phyloP scores from a whole-genome alignment of 2,329 filamentous ascomycete species.

The Neocatenulostroma microsporum region DNA sequence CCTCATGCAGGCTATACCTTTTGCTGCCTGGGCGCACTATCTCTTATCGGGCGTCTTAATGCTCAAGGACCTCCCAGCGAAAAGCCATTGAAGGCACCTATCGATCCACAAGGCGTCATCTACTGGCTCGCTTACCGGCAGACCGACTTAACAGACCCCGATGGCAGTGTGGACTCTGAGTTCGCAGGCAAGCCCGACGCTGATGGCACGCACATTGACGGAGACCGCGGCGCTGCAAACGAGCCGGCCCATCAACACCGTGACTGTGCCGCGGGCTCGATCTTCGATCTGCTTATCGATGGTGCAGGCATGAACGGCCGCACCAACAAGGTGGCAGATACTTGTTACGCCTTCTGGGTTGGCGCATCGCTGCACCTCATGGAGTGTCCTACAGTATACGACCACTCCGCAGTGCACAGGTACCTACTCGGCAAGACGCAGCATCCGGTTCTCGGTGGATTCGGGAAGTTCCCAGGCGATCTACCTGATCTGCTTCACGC shows the following conservation, averaged over 20 bases:
- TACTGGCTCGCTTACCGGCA: conserved; percentile 43
- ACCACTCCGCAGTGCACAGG: conserved; percentile 36
- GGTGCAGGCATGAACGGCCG: conserved; percentile 75
- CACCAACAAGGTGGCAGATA: conserved; percentile 85
- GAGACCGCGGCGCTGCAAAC: background rate
- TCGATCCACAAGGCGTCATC: conserved; percentile 32
- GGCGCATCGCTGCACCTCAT: conserved; percentile 48
- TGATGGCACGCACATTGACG: background rate
- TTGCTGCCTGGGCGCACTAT: conserved; percentile 72
- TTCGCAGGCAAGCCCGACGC: conserved; percentile 5
- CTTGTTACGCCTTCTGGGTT: conserved; percentile 95
- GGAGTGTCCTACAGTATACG: conserved; percentile 14
- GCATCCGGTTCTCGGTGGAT: conserved; percentile 57
- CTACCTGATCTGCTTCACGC: conserved; percentile 71
- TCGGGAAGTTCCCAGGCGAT: conserved; percentile 40
- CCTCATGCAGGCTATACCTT: conserved; percentile 88
- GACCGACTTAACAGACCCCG: conserved; percentile 33
- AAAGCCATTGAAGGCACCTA: conserved; percentile 6
- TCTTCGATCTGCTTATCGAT: conserved; percentile 7
- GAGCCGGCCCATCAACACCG: conserved; percentile 18
- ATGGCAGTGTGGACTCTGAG: conserved; percentile 34
- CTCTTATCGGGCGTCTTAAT: conserved; percentile 60
- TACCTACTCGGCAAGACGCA: conserved; percentile 83
- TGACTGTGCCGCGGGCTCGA: conserved; percentile 13
- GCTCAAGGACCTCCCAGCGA: conserved; percentile 1